A percentile compares a stretch with the other conserved stretches of the same genome.
Conservation (phyloP, 1,139 yeast genomes). For the Taphrina populina region DNA sequence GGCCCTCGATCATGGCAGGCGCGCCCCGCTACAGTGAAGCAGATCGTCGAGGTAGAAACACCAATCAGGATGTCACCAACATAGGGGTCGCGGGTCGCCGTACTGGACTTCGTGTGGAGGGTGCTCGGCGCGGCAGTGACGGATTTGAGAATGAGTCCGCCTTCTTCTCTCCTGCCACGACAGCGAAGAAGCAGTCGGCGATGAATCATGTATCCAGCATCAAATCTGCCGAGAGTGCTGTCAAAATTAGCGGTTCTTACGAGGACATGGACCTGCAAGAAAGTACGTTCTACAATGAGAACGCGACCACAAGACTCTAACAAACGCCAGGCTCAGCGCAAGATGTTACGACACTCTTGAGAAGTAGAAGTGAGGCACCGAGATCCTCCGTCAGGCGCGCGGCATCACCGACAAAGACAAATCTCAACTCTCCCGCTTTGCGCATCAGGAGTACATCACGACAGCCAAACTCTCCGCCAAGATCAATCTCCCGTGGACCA, state of each 20-base stretch:
- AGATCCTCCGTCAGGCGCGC: conserved; percentile 21
- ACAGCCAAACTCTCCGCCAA: conserved; percentile 24
- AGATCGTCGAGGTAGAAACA: conserved; percentile 28
- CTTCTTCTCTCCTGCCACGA: conserved; percentile 54
- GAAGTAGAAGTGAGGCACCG: conserved; percentile 12
- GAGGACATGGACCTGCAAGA: conserved; percentile 31
- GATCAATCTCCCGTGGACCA: conserved; percentile 14
- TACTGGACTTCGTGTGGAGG: conserved; percentile 23
- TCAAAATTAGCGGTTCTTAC: conserved; percentile 5
- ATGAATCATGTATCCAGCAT: conserved; percentile 11
- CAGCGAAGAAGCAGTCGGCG: conserved; percentile 24
- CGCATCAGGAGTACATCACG: conserved; percentile 37
- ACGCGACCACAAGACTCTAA: background rate
- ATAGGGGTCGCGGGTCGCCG: conserved; percentile 34
- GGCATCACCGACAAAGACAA: conserved; percentile 40
- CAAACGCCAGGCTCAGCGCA: conserved; percentile 22
- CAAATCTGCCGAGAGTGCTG: conserved; percentile 13
- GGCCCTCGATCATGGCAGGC: conserved; percentile 3
- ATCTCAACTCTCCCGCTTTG: conserved; percentile 41
- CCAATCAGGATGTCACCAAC: conserved; percentile 33
- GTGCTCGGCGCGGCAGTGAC: conserved; percentile 54
- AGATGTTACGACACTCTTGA: conserved; percentile 19
- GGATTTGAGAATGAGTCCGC: conserved; percentile 81
- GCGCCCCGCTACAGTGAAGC: conserved; percentile 32
- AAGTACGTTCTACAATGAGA: conserved; percentile 7